Conservation (phyloP, 176 grass and related monocot species). For the Thinopyrum elongatum region DNA sequence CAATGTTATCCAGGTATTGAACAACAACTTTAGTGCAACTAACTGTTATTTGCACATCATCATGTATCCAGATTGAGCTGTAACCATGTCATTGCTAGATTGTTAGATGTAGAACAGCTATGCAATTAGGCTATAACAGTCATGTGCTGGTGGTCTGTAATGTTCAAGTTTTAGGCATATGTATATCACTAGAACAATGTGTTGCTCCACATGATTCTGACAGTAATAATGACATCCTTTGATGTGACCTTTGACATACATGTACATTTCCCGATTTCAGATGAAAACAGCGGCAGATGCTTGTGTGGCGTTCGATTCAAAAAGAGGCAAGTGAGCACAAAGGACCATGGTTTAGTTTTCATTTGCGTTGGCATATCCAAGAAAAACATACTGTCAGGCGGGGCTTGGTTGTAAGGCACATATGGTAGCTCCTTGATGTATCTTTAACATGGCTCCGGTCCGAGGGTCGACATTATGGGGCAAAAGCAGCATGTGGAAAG, state of each 20-base stretch:
- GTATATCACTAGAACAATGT: neutral
- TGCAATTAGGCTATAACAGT: neutral
- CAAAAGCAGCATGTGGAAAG: neutral
- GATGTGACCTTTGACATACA: neutral
- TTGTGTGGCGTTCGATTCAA: conserved; percentile 59
- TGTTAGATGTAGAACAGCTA: neutral
- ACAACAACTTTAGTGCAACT: neutral
- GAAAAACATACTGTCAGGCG: conserved; percentile 4
- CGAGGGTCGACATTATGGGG: neutral
- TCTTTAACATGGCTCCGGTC: neutral
- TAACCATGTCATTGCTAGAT: neutral
- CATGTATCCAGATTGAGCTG: neutral
- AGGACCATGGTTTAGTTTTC: neutral
- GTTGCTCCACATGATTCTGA: neutral
- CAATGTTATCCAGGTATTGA: conserved; percentile 74
- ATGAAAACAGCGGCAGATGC: conserved; percentile 81
- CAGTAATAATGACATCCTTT: neutral
- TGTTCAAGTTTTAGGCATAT: neutral
- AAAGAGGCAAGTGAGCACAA: conserved; percentile 55
- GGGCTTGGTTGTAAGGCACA: conserved; percentile 22
- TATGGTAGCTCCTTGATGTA: conserved; percentile 7
- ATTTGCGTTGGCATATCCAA: conserved; percentile 3
- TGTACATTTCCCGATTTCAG: conserved; percentile 29
- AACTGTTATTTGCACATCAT: neutral
- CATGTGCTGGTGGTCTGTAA: neutral